phyloP scores from a whole-genome alignment of 2,329 filamentous ascomycete species.

The Drechslerella dactyloides region DNA sequence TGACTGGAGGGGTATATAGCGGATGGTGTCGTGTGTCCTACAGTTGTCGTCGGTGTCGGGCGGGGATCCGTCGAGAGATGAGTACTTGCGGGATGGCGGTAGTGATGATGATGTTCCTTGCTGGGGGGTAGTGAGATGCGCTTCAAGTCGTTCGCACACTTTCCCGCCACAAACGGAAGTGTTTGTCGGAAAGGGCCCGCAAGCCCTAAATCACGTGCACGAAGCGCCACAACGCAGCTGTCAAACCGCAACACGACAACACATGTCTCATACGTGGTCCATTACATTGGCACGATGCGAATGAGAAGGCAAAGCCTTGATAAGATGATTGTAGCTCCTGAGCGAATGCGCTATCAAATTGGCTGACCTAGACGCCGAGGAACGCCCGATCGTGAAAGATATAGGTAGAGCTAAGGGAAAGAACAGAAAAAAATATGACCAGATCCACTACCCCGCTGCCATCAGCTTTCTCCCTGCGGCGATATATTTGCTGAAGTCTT shows the following conservation, averaged over 20 bases:
- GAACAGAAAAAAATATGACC: not conserved
- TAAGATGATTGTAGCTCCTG: too few species aligned
- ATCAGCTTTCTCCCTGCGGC: slow-evolving; percentile 26
- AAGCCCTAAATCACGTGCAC: slow-evolving; percentile 46
- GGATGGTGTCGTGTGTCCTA: slow-evolving; percentile 16
- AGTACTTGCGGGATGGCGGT: slow-evolving; percentile 17
- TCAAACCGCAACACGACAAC: slow-evolving; percentile 32
- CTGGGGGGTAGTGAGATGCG: slow-evolving; percentile 17
- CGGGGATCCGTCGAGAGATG: slow-evolving; percentile 12
- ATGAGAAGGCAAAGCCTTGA: too few species aligned
- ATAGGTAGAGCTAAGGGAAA: not conserved
- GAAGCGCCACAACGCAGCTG: not conserved
- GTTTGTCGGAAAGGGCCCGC: slow-evolving; percentile 37
- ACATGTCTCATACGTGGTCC: too few species aligned
- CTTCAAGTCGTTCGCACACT: slow-evolving; percentile 17
- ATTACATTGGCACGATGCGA: too few species aligned
- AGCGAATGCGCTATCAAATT: too few species aligned
- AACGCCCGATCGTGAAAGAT: not conserved
- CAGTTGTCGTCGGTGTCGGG: slow-evolving; percentile 7
- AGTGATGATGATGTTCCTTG: slow-evolving; percentile 21
- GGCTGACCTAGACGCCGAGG: too few species aligned
- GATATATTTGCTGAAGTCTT: slow-evolving; percentile 59
- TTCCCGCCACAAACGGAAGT: slow-evolving; percentile 19
- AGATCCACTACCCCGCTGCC: slow-evolving; percentile 12
- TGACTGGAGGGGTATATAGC: slow-evolving; percentile 14